A percentile compares a stretch with the other conserved stretches of the same genome.
Evolutionary conservation across 495 filamentous ascomycete genomes (phyloP).

Genomic region (Endocarpon pusillum): DNA sequence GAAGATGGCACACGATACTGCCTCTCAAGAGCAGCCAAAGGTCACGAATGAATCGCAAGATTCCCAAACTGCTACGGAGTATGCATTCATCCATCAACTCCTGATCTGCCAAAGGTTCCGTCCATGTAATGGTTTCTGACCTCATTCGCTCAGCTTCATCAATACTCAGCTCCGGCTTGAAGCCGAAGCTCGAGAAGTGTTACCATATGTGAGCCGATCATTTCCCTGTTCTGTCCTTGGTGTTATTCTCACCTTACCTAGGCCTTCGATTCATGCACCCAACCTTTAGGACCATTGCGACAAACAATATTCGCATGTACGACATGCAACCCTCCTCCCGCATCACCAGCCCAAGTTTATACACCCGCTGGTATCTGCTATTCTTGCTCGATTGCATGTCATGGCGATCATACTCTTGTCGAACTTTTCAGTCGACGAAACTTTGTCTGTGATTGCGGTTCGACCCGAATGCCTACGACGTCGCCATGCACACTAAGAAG

Average conservation of each 20-base stretch:
- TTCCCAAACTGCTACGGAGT: conserved; percentile 1
- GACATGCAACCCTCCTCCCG: conserved; percentile 74
- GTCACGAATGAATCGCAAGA: too few species aligned
- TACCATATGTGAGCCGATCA: conserved; percentile 62
- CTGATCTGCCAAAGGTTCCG: too few species aligned
- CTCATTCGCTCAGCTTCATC: conserved; percentile 61
- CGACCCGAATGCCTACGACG: conserved; percentile 51
- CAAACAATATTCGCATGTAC: conserved; percentile 80
- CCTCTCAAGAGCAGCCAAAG: background rate
- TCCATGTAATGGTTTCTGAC: too few species aligned
- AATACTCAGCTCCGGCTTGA: conserved; percentile 79
- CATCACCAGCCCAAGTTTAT: conserved; percentile 40
- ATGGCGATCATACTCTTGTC: conserved; percentile 85
- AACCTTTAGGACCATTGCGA: conserved; percentile 67
- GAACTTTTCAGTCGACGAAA: conserved; percentile 93
- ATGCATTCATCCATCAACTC: too few species aligned
- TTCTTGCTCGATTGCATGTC: conserved; percentile 88
- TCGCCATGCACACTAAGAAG: conserved; percentile 63
- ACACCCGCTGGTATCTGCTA: conserved; percentile 80
- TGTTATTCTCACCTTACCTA: too few species aligned
- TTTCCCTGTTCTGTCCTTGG: background rate
- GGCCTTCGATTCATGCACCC: conserved; percentile 87
- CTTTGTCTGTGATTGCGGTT: conserved; percentile 95
- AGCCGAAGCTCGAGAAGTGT: conserved; percentile 79
- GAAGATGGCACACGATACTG: too few species aligned